Percentiles rank a stretch among this genome's conserved stretches.
phyloP scores from a whole-genome alignment of 2,329 filamentous ascomycete species.

The Diplodia intermedia region DNA sequence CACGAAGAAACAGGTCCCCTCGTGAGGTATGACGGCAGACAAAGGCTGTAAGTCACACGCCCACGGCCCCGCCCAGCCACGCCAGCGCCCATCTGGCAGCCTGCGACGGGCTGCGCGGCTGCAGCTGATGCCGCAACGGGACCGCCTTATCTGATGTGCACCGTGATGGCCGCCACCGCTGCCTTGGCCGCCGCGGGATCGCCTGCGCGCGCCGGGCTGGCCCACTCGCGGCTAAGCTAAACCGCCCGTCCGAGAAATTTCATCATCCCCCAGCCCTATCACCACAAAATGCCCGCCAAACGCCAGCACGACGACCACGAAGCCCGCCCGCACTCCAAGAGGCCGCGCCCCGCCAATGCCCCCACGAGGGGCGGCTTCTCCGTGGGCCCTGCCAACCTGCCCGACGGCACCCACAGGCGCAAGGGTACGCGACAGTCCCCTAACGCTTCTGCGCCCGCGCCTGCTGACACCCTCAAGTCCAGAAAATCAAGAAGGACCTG shows the following conservation, averaged over 20 bases:
- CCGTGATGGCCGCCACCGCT: not conserved
- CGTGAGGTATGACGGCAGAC: conserved; percentile 25
- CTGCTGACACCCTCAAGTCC: conserved; percentile 59
- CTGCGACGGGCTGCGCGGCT: not conserved
- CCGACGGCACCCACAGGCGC: conserved; percentile 85
- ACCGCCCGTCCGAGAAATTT: not conserved
- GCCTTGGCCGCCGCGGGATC: not conserved
- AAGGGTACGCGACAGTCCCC: conserved; percentile 63
- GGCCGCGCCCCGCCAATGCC: conserved; percentile 40
- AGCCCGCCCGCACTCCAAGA: conserved; percentile 51
- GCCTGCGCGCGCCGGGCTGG: not conserved
- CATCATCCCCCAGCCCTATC: conserved; percentile 25
- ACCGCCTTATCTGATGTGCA: not conserved
- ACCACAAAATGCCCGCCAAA: conserved; percentile 64
- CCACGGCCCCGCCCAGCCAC: conserved; percentile 7
- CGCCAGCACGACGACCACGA: conserved; percentile 58
- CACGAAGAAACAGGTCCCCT: no score
- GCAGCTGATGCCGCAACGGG: not conserved
- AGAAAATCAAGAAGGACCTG: conserved; percentile 86
- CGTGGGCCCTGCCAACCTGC: conserved; percentile 87
- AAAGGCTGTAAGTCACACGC: conserved; percentile 29
- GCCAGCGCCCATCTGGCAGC: not conserved
- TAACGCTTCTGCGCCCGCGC: not conserved
- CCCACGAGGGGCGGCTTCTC: conserved; percentile 76
- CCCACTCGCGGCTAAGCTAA: not conserved